Base-by-base conservation (phyloP, 163 green algal species). In the Scenedesmus sp. region DNA sequence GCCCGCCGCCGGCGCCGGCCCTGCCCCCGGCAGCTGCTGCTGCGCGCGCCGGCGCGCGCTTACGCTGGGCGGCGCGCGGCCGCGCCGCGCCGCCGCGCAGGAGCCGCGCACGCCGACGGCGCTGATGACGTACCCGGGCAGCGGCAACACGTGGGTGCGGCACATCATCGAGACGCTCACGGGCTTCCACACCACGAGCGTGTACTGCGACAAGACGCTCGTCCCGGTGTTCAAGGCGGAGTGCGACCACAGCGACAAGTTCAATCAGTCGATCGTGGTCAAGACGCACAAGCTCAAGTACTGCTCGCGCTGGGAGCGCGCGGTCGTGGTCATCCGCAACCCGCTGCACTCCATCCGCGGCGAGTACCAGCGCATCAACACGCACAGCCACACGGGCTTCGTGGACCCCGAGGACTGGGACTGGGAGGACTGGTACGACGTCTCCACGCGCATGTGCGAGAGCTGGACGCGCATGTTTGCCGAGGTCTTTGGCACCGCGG, bases 151-250 rank as follows among this genome's bases (percentile, higher is more conserved):
- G 31, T 74, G 64, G 64, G 33, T 60, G 34, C 51, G 64, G 64
- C 64, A 74, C 45, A 74, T 74, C 64, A 74, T 74, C 31, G 64
- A 74, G 64, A 74, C 64, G 29, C 64, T 74, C 14, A 74, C 64
- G 2, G 64, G 64, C 24, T 60, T 62, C 24, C 45, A 74, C 64
- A 74, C 64, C 45, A 74, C 64, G 17, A 74, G 64, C 36, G 64
- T 74, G 13, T 74, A 74, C 31, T 74, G 64, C 34, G 64, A 74
- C 64, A 74, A 45, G 45, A 62, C 64, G 22, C 64, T 74, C 2
- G 24, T 17, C 9, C 64, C 64, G 29, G 64, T 74, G 0, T 74
- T 74, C 33, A 60, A 39, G 45, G 64, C 64, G 10, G 64, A 74
- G 31, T 74, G 64, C 28, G 64, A 74, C 33, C 45, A 60, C 33